Evolutionary conservation across 2,329 filamentous ascomycete species (phyloP).

Genomic region (Decorospora gaudefroyi): DNA sequence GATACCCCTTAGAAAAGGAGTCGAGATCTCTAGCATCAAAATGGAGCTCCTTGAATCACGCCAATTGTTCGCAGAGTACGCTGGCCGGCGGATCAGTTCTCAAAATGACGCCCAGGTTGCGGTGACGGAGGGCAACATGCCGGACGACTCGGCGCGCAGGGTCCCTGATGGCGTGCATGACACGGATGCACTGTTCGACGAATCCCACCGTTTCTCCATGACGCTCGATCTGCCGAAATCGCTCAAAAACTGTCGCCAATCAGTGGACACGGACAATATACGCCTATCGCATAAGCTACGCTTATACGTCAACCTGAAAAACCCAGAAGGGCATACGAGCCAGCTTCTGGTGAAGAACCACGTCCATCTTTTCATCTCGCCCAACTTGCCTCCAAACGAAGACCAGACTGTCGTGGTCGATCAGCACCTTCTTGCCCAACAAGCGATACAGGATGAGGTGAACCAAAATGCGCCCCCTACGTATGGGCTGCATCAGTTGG

Average conservation of each 20-base stretch:
- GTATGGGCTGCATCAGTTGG: slow-evolving; percentile 87
- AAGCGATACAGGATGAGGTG: slow-evolving; percentile 59
- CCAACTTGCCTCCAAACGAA: slow-evolving; percentile 85
- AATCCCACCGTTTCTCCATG: slow-evolving; percentile 64
- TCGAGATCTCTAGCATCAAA: slow-evolving; percentile 81
- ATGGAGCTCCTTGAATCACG: slow-evolving; percentile 74
- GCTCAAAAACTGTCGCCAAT: slow-evolving; percentile 82
- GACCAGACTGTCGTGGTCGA: slow-evolving; percentile 70
- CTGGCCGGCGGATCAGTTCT: slow-evolving; percentile 42
- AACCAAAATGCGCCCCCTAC: slow-evolving; percentile 79
- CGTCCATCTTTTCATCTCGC: slow-evolving; percentile 92
- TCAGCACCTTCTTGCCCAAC: slow-evolving; percentile 44
- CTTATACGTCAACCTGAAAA: slow-evolving; percentile 86
- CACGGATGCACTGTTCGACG: slow-evolving; percentile 53
- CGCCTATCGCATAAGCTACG: slow-evolving; percentile 92
- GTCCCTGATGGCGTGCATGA: slow-evolving; percentile 40
- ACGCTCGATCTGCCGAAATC: slow-evolving; percentile 75
- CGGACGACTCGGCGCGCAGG: slow-evolving; percentile 34
- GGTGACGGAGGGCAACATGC: slow-evolving; percentile 44
- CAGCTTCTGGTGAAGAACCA: slow-evolving; percentile 92
- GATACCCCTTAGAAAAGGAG: slow-evolving; percentile 83
- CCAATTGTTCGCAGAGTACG: slow-evolving; percentile 51
- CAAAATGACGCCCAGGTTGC: slow-evolving; percentile 42
- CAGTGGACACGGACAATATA: slow-evolving; percentile 85
- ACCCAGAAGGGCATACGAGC: slow-evolving; percentile 91